A percentile compares a stretch with the other conserved stretches of the same genome.
phyloP scores from a whole-genome alignment of 2,329 filamentous ascomycete species.

The Apiospora hydei region DNA sequence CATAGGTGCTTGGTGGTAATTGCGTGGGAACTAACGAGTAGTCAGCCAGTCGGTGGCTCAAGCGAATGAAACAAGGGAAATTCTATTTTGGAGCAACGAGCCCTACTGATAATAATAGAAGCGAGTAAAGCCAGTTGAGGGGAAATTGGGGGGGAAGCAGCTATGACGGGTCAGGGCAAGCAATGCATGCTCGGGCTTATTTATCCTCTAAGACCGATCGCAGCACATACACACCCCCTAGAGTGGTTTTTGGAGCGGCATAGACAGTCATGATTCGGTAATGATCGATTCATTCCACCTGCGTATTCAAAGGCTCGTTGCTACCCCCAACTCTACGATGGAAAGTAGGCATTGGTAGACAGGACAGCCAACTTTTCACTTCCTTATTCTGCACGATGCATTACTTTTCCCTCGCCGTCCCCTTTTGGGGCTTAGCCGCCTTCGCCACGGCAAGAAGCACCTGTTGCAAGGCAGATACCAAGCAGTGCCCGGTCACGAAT shows the following conservation, averaged over 20 bases:
- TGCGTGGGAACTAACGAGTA: neutral
- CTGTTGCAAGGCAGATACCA: neutral
- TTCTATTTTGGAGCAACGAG: neutral
- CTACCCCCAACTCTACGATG: neutral
- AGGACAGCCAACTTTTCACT: neutral
- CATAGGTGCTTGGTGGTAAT: neutral
- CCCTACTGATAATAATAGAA: neutral
- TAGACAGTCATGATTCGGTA: slow-evolving; percentile 12
- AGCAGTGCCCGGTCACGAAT: slow-evolving; percentile 37
- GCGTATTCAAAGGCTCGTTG: neutral
- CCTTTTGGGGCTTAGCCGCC: slow-evolving; percentile 23
- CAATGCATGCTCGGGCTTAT: neutral
- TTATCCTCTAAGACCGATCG: neutral
- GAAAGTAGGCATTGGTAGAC: too few species aligned
- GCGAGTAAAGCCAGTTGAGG: neutral
- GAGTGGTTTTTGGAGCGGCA: neutral
- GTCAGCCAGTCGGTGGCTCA: neutral
- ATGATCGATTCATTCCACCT: neutral
- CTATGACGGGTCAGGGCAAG: slow-evolving; percentile 10
- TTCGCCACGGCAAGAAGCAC: neutral
- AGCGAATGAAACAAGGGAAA: neutral
- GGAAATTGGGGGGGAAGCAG: neutral
- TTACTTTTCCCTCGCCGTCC: neutral
- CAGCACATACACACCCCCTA: too few species aligned
- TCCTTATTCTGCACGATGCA: slow-evolving; percentile 14